Base-by-base conservation (phyloP, 495 filamentous ascomycete genomes). In the Neurospora tetrasperma region DNA sequence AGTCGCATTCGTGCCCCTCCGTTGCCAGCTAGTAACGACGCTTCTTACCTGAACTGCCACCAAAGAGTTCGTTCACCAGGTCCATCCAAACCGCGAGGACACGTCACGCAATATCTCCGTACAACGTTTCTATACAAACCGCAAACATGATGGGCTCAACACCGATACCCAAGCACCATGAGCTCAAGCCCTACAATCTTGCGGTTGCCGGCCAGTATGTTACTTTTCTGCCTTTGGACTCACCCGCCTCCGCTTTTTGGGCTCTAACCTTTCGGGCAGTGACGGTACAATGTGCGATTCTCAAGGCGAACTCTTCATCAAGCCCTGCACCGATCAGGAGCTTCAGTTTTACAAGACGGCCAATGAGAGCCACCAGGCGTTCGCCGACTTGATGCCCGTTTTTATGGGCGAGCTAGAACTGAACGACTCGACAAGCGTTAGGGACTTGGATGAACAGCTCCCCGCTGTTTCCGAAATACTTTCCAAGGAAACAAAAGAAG, bases 131-230 rank as follows among this genome's bases (percentile, higher is more conserved):
- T 70, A n/a, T n/a, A 41, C 38, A 70, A 20, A 72, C 41, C 48
- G 71, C 71, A 42, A 80, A 73, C 31, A 81, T 80, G 81, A 70
- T 79, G 72, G 69, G 70, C 69, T 74, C 72, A 20, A 78, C 78
- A 77, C 74, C 75, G 70, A 75, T 88, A 41, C 86, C 86, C 7
- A 83, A 79, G n/a, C 80, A 79, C 48, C 78, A 83, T 71, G 83
- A 91, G 81, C 84, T 94, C 62, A 84, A 91, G 66, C 87, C 89
- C 10, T 97, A 92, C 79, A 89, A 91, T 77, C 87, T 94, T 82
- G 93, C 90, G 69, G 94, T 94, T 70, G 96, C 96, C 71, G 96
- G 96, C 84, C 96, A 99, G 94, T 98, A 86, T 88, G 94, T 91
- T 69, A 48, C 74, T 70, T 74, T 62, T 42, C n/a, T 12, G 42